A percentile compares a stretch with the other conserved stretches of the same genome.
phyloP scores from a whole-genome alignment of 179 eudicot genomes.

The Silene noctiflora region DNA sequence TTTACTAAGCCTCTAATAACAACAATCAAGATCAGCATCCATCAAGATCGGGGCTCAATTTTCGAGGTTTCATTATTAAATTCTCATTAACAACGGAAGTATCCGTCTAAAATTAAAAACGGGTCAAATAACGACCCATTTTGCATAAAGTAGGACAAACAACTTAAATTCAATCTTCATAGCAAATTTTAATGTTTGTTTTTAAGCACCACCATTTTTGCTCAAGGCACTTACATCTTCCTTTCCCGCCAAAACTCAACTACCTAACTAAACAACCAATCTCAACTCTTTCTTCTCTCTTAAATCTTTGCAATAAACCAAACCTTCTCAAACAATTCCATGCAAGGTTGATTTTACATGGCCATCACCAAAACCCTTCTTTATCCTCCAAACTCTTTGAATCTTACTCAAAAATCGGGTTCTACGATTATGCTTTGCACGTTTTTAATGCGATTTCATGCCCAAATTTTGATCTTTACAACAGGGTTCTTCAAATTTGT shows the following conservation, averaged over 20 bases:
- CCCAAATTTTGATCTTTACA: conserved; percentile 25
- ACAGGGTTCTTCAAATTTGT: conserved; percentile 25
- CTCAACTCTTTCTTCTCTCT: conserved; percentile 33
- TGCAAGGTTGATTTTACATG: conserved; percentile 40
- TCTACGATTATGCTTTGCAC: conserved; percentile 9
- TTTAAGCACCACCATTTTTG: conserved; percentile 15
- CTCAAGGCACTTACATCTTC: conserved; percentile 20
- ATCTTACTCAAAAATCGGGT: conserved; percentile 31
- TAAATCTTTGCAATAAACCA: conserved; percentile 33
- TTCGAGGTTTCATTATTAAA: no score
- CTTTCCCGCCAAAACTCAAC: conserved; percentile 32
- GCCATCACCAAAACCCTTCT: conserved; percentile 33
- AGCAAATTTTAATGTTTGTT: conserved; percentile 2
- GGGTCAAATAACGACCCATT: no score
- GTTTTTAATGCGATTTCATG: conserved; percentile 23
- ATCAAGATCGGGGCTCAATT: no score
- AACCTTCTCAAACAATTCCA: conserved; percentile 37
- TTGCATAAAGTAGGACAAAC: no score
- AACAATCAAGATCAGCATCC: no score
- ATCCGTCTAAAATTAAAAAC: no score
- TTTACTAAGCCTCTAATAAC: no score
- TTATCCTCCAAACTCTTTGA: conserved; percentile 28
- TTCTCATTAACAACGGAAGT: no score
- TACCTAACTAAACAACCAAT: conserved; percentile 8
- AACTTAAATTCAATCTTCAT: no score